Base-by-base conservation (phyloP, 2,329 filamentous ascomycete species). In the Helminthosporium solani region DNA sequence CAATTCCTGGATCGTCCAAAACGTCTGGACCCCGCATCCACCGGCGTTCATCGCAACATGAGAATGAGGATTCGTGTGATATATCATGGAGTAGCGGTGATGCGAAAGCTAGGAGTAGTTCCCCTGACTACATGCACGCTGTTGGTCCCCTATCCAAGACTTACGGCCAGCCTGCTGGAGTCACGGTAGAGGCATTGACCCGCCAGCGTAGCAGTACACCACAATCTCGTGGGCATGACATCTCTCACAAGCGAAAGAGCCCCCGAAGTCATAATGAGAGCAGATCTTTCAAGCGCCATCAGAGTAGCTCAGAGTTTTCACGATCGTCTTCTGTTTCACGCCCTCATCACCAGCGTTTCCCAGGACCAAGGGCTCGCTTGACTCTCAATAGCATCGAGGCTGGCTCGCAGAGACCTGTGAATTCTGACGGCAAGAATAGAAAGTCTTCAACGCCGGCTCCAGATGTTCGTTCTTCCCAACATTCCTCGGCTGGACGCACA, bases 181-280 rank as follows among this genome's bases (percentile, higher is more conserved):
- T 30, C 14, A 9, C 19, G 14, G 19, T 11, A 20, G 28, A 18
- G 2, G 9, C 21, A 7, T 2, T 2, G 27, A 18, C 5, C 19
- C 23, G 16, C 19, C 23, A 33, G 12, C 27, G 27, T 14, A 30
- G 15, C 21, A 7, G 14, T 8, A n/a, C 16, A 11, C 28, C 27
- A 2, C 21, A 34, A 28, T 9, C 19, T 1, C 21, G 7, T 1
- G 38, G 33, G 2, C 16, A 44, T 1, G 21, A 14, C 11, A n/a
- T 23, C 12, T 38, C 21, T 14, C 42, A 40, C 0, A 61, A 60
- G 46, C 48, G 60, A 14, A 56, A 56, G 36, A 39, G 27, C 18
- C 27, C 44, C 7, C 33, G 20, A 3, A 30, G 20, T 21, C 19
- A 48, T 25, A 16, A 46, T 4, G 35, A 37, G 14, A 23, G 40